Percentiles rank a stretch among this genome's conserved stretches.
These are phyloP conservation scores for Gamarada debralockiae DNA, from an alignment of 495 filamentous ascomycete genomes.

Conservation along the genomic window DNA sequence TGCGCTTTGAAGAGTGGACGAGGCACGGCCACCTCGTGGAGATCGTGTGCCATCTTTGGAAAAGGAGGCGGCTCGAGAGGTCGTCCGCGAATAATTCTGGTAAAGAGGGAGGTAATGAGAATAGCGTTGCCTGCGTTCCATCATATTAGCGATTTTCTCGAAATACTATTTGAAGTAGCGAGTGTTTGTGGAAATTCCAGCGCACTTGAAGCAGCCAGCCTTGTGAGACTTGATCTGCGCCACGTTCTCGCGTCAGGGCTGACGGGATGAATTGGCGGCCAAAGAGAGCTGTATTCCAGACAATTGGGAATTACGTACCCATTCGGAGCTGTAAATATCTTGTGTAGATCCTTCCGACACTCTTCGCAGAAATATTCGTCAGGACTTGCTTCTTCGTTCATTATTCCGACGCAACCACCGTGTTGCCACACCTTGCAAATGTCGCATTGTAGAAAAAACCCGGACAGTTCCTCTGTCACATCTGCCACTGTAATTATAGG, in stretches of 20 bases:
- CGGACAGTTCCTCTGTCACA: constrained; percentile 79
- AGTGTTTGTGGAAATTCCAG: constrained; percentile 5
- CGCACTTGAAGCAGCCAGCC: constrained; percentile 29
- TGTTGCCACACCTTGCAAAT: constrained; percentile 98
- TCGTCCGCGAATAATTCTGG: constrained; percentile 36
- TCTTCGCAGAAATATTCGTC: constrained; percentile 98
- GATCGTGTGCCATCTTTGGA: constrained; percentile 52
- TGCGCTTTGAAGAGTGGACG: constrained; percentile 42
- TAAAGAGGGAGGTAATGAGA: constrained; percentile 53
- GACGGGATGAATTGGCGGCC: constrained; percentile 32
- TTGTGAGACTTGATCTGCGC: constrained; percentile 40
- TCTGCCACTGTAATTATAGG: constrained; percentile 60
- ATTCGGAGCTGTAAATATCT: constrained; percentile 69
- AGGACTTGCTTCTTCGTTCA: constrained; percentile 84
- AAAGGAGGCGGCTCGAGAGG: constrained; percentile 51
- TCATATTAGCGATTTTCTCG: constrained; percentile 19
- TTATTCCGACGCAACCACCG: constrained; percentile 95
- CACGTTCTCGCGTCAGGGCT: constrained; percentile 40
- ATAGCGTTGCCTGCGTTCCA: constrained; percentile 44
- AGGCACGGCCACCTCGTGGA: constrained; percentile 42
- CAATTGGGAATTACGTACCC: constrained; percentile 60
- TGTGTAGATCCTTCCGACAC: constrained; percentile 89
- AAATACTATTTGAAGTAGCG: constrained; percentile 4
- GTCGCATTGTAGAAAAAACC: constrained; percentile 98
- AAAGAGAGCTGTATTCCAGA: constrained; percentile 34